Evolutionary conservation across 805 yeast species (phyloP), one percentile per base, ranked within the genome.

Genomic region (Suhomyces sp.): DNA sequence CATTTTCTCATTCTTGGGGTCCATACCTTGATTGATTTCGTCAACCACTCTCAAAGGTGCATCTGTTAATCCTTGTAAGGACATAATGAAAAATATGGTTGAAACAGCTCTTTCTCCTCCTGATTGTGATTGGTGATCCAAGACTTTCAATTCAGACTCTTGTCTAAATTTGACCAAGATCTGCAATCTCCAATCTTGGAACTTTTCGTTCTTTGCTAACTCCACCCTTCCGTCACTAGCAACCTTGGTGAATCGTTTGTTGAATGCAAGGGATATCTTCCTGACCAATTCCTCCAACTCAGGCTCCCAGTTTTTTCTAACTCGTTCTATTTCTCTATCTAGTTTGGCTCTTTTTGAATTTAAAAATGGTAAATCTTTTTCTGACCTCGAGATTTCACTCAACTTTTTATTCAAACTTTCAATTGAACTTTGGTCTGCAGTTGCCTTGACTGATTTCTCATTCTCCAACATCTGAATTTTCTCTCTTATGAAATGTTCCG

Each of bases 1-100:
- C 72, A 83, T 78, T 56, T 92, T 82, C 69, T 94, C 99, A 64
- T 94, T 94, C 55, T 82, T 82, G 10, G 96, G 88, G 71, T 94
- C 99, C 98, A 94, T 92, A 59, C 99, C 99, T 72, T 94, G 99
- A 67, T 94, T 94, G 57, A 94, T 96, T 74, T 94, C 99, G 71
- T 94, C 99, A 6, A 94, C 97, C 2, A 93, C 92, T 64, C 98
- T 77, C 64, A 94, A 90, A 8, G 99, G 98, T 0, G 97, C 90
- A 27, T 81, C 80, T 0, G 97, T 86, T 53, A 88, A 77, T 9
- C 91, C 93, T 71, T 94, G 99, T 57, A 94, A 74, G 1, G 98
- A 86, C 77, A 94, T 88, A 64, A 94, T 81, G 66, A 88, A 94
- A 49, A 92, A 81, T 2, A 93, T 93, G 0, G 98, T 94, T 0